phyloP scores from a whole-genome alignment of 768 basidiomycete genomes.

The Boletus rubescentipes region DNA sequence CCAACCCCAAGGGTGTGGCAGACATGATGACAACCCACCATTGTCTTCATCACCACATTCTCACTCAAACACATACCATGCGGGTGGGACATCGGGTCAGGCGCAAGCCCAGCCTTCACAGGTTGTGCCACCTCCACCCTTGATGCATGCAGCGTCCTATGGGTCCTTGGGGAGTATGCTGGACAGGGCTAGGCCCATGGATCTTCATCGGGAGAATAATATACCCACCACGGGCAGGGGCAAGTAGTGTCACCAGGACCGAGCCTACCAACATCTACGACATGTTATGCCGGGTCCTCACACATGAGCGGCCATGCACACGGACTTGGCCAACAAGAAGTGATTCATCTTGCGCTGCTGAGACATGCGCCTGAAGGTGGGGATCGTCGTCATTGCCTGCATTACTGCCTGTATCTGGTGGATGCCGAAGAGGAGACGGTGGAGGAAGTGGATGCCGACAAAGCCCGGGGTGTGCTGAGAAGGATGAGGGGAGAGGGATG shows the following conservation, averaged over 20 bases:
- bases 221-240: constrained; percentile 15
- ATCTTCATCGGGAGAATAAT: no score
- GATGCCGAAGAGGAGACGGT: constrained; percentile 32
- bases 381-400: no score
- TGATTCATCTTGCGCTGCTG: constrained; percentile 38
- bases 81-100: constrained; percentile 18
- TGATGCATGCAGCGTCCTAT: constrained; percentile 23
- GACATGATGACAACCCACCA: constrained; percentile 28
- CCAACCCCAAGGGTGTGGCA: constrained; percentile 9
- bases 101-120: constrained; percentile 18
- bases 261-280: constrained; percentile 11
- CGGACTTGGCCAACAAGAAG: constrained; percentile 28
- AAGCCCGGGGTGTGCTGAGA: constrained; percentile 47
- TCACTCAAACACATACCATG: constrained; percentile 23
- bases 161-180: constrained; percentile 23
- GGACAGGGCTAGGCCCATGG: no score
- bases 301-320: constrained; percentile 16
- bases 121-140: constrained; percentile 14
- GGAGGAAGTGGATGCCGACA: constrained; percentile 44
- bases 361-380: constrained; percentile 20
- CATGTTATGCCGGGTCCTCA: constrained; percentile 17
- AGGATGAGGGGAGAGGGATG: constrained; percentile 38
- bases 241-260: constrained; percentile 23
- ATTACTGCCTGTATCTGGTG: no score
- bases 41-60: constrained; percentile 22